Evolutionary conservation across 2,329 filamentous ascomycete genomes (phyloP), one percentile per base, ranked within the genome.

Genomic region (Aspergillus melleus): DNA sequence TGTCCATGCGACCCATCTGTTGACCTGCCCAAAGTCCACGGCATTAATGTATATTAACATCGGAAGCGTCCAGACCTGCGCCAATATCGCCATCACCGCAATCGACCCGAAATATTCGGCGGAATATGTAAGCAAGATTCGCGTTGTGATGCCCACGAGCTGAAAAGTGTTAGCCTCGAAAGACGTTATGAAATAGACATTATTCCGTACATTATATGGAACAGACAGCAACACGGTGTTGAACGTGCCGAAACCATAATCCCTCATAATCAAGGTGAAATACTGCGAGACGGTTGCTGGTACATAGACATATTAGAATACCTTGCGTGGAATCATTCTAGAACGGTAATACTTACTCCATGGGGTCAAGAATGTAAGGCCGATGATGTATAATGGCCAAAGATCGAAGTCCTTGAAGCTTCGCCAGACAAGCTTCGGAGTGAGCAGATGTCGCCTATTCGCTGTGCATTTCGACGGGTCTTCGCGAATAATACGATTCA

Each of bases 181-280:
- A 53, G 24, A 8, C 26, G 8, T 29, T 29, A 29, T 9, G 26
- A 1, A 29, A 29, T 9, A 29, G 1, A 29, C 6, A 29, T 29
- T 2, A 29, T 9, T 9, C 9, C 6, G 8, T 29, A 29, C 26
- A 80, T 79, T 62, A 42, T 54, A 64, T 2, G 81, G 83, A 9
- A 86, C 83, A 1, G 84, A 81, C 12, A 89, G 79, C 55, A 89
- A 77, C 63, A 87, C 88, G 24, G 81, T 80, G 22, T 82, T 74
- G 67, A 88, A 83, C 1, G 82, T 84, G 57, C 74, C 73, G 72
- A 86, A 87, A 14, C 79, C 84, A 12, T 86, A 74, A 10, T 80
- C 76, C 58, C 79, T 81, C 1, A 80, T 66, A 3, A 65, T 66
- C 6, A 76, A 66, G 2, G 73, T 75, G 6, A 76, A 64, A 53